Conservation (phyloP, 2,329 filamentous ascomycete genomes). For the Knoxdaviesia proteae region DNA sequence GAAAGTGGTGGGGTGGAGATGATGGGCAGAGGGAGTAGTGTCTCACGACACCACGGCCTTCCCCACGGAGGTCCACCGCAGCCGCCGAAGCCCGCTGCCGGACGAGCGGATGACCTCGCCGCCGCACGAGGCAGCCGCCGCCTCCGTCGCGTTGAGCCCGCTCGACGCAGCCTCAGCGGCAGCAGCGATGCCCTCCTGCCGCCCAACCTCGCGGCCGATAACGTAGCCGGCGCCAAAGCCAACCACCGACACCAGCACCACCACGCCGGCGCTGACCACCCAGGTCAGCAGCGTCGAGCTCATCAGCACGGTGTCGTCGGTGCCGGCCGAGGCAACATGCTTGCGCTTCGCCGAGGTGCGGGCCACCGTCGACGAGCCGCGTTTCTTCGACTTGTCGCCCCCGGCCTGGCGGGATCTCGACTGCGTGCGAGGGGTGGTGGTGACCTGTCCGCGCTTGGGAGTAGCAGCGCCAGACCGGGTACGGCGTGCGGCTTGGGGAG, state of each 20-base stretch:
- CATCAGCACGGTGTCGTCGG: slow-evolving; percentile 20
- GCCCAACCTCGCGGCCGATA: slow-evolving; percentile 43
- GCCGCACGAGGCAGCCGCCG: slow-evolving; percentile 21
- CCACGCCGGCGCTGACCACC: slow-evolving; percentile 45
- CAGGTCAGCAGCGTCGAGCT: slow-evolving; percentile 42
- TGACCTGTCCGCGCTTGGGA: not conserved
- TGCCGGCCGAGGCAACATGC: slow-evolving; percentile 25
- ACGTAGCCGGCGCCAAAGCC: slow-evolving; percentile 50
- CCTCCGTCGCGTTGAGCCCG: slow-evolving; percentile 22
- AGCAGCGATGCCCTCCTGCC: slow-evolving; percentile 33
- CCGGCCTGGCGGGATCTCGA: too few relatives aligned
- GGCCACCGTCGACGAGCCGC: slow-evolving; percentile 14
- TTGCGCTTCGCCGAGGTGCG: slow-evolving; percentile 13
- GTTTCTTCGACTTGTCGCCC: slow-evolving; percentile 28
- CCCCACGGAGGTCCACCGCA: slow-evolving; percentile 31
- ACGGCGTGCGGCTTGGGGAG: slow-evolving; percentile 2
- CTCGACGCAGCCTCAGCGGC: slow-evolving; percentile 18
- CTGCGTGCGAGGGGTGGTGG: too few relatives aligned
- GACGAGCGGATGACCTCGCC: slow-evolving; percentile 31
- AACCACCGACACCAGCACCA: slow-evolving; percentile 46
- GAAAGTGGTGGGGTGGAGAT: too few relatives aligned
- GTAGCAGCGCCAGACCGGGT: slow-evolving; percentile 6
- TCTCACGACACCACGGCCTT: slow-evolving; percentile 19
- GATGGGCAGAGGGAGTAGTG: too few relatives aligned
- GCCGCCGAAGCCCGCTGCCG: slow-evolving; percentile 27